Evolutionary conservation across 2,329 filamentous ascomycete genomes (phyloP).

Genomic region (Alternaria infectoria): DNA sequence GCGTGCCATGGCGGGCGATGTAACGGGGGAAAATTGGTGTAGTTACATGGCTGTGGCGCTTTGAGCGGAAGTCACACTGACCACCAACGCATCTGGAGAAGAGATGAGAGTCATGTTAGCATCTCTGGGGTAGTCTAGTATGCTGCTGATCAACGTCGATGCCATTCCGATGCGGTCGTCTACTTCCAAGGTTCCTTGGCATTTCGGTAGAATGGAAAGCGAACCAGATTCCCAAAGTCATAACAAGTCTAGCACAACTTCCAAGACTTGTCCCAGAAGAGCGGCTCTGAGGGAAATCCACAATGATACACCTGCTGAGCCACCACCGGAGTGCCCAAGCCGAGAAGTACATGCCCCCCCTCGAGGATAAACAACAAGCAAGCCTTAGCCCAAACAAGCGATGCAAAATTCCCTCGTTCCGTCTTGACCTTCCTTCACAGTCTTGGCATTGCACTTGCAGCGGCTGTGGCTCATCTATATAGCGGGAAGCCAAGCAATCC

Average conservation of each 20-base stretch:
- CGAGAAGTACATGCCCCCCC: not conserved
- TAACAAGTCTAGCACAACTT: not conserved
- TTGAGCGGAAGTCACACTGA: not conserved
- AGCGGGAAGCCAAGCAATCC: constrained; percentile 24
- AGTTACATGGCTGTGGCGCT: not conserved
- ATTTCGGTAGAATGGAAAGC: not conserved
- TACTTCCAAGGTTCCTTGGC: not conserved
- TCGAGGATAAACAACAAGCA: constrained; percentile 1
- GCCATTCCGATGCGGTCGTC: not conserved
- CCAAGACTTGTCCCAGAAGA: not conserved
- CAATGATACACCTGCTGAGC: not conserved
- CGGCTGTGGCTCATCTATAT: constrained; percentile 9
- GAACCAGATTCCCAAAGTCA: not conserved
- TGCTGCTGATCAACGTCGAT: not conserved
- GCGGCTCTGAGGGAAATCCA: not conserved
- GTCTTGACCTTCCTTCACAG: constrained; percentile 13
- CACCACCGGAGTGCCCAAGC: not conserved
- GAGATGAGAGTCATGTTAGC: not conserved
- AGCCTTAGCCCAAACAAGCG: constrained; percentile 21
- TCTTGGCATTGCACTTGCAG: constrained; percentile 12
- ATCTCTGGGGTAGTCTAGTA: not conserved
- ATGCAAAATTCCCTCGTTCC: constrained; percentile 5
- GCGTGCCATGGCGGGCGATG: not conserved
- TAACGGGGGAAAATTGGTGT: not conserved
- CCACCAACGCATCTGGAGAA: not conserved